Evolutionary conservation across 1,284 basidiomycete species (phyloP).

Genomic region (Abortiporus biennis): DNA sequence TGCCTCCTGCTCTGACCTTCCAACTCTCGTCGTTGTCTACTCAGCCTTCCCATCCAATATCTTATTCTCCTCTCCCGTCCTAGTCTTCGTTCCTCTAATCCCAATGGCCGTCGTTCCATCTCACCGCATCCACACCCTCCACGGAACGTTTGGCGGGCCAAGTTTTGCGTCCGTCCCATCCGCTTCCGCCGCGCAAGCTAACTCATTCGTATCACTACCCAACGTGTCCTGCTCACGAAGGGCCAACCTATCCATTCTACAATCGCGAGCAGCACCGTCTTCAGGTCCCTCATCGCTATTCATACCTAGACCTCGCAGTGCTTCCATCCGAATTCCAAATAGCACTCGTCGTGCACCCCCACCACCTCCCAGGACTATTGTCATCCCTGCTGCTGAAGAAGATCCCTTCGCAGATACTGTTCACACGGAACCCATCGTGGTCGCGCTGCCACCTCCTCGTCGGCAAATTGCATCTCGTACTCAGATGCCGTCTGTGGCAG

Average conservation of each 20-base stretch:
- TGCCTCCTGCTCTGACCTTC: background rate
- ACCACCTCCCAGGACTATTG: constrained; percentile 13
- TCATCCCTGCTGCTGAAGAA: background rate
- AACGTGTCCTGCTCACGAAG: constrained; percentile 18
- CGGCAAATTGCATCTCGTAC: constrained; percentile 12
- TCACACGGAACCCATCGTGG: constrained; percentile 9
- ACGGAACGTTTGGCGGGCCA: constrained; percentile 19
- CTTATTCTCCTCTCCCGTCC: background rate
- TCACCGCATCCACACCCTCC: constrained; percentile 24
- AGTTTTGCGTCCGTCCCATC: constrained; percentile 14
- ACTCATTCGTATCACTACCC: constrained; percentile 20
- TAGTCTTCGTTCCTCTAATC: background rate
- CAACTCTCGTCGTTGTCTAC: background rate
- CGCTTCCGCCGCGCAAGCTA: constrained; percentile 15
- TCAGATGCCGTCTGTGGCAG: constrained; percentile 9
- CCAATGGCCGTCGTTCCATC: constrained; percentile 20
- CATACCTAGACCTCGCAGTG: constrained; percentile 1
- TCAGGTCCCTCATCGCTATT: constrained; percentile 4
- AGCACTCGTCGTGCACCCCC: constrained; percentile 15
- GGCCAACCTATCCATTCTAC: constrained; percentile 10
- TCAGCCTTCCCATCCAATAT: background rate
- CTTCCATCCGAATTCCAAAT: background rate
- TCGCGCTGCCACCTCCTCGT: constrained; percentile 12
- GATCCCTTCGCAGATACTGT: constrained; percentile 13
- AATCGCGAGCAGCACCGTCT: constrained; percentile 9